Evolutionary conservation across 1,284 basidiomycete species (phyloP), one percentile per base, ranked within the genome.

Genomic region (Phlebopus sp.): DNA sequence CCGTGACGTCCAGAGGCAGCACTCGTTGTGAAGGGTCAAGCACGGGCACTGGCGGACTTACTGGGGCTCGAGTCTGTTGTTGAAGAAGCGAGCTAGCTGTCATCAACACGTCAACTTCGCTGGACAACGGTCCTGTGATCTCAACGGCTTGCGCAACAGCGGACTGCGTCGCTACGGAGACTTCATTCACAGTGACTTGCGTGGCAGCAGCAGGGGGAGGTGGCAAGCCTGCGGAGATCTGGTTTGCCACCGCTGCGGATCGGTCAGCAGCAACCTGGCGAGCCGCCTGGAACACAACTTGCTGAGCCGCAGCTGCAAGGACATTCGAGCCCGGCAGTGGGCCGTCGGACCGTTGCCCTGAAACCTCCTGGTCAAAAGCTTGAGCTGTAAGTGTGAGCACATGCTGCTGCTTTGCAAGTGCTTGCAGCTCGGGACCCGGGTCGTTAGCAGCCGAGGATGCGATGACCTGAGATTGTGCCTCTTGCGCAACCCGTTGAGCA

Each of bases 251-350:
- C 4, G 69, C 73, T 11, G 71, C 73, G 9, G 75, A 72, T 27
- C 73, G 76, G 50, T 81, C 78, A 7, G 77, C 75, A 14, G 74
- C 77, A n/a, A 81, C 77, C 49, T 79, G 77, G 51, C 85, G 82
- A 6, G 87, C 87, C 29, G 87, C 88, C 59, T 86, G 82, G 38
- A 88, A 74, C 36, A 90, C 87, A 42, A 90, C 82, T 49, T 86
- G 80, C 57, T 88, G 84, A 10, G 86, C 86, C 5, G 87, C 87
- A 8, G 79, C 81, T 6, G 85, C 86, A 50, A 81, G 69, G 8
- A 73, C 71, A 36, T 69, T 73, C 23, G 77, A 69, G 46, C 58
- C 58, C 34, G 75, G 71, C 15, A 52, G 59, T 39, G 71, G 72
- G 37, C 70, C 71, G 51, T 71, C 74, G 60, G 63, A 76, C 59